Evolutionary conservation across 2,329 filamentous ascomycete genomes (phyloP).

Genomic region (Fusarium pseudograminearum): DNA sequence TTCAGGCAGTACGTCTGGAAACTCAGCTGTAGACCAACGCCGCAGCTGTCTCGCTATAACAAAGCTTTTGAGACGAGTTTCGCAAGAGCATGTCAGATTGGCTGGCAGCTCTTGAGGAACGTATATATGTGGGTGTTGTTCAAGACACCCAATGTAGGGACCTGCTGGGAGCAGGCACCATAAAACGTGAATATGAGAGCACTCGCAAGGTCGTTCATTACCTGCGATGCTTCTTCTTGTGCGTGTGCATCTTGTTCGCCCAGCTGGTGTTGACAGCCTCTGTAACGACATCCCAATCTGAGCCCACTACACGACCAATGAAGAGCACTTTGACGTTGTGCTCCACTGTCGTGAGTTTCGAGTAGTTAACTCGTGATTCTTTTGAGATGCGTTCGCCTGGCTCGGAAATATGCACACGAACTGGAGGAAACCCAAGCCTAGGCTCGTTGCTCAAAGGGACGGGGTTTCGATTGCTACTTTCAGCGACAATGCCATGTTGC

Average conservation of each 20-base stretch:
- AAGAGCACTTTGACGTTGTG: conserved; percentile 70
- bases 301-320: conserved; percentile 60
- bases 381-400: conserved; percentile 60
- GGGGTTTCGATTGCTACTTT: conserved; percentile 50
- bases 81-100: conserved; percentile 33
- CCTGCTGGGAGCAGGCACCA: conserved; percentile 36
- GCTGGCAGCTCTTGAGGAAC: conserved; percentile 45
- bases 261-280: conserved; percentile 64
- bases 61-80: conserved; percentile 37
- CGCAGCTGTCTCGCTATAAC: conserved; percentile 20
- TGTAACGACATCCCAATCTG: conserved; percentile 57
- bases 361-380: conserved; percentile 69
- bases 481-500: conserved; percentile 67
- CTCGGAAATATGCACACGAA: conserved; percentile 58
- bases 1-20: conserved; percentile 11
- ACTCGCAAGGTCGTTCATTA: conserved; percentile 20
- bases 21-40: neutral
- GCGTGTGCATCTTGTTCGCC: conserved; percentile 58
- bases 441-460: conserved; percentile 57
- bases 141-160: conserved; percentile 39
- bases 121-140: conserved; percentile 48
- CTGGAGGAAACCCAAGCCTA: conserved; percentile 60
- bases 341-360: conserved; percentile 67
- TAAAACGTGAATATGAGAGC: conserved; percentile 44
- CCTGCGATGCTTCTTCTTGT: conserved; percentile 48